A percentile compares a stretch with the other conserved stretches of the same genome.
Evolutionary conservation across 257 asterid genomes (phyloP).

Genomic region (Scutellaria baicalensis): DNA sequence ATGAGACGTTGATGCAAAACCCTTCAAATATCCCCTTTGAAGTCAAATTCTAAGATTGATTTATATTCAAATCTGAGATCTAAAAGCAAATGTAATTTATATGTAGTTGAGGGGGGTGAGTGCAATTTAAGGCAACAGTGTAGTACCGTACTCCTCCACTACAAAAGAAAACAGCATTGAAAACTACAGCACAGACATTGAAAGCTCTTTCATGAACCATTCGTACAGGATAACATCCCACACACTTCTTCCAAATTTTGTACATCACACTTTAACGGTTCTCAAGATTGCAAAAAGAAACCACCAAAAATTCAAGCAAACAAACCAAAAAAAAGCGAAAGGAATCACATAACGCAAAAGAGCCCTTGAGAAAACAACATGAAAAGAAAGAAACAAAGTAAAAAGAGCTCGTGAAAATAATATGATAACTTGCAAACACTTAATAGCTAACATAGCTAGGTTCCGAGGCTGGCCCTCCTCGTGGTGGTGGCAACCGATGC

Average conservation of each 20-base stretch:
- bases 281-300: slow-evolving; percentile 13
- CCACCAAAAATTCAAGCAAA: background rate
- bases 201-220: slow-evolving; percentile 4
- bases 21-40: too few relatives aligned
- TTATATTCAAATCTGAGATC: too few relatives aligned
- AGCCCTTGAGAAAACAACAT: background rate
- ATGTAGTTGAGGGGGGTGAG: background rate
- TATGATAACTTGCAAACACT: background rate
- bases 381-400: background rate
- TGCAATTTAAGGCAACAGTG: background rate
- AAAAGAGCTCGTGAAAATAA: background rate
- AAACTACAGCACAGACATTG: background rate
- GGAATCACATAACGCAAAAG: background rate
- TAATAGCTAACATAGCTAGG: slow-evolving; percentile 43
- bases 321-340: background rate
- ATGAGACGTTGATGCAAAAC: too few relatives aligned
- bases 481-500: slow-evolving; percentile 36
- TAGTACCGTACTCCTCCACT: background rate
- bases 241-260: slow-evolving; percentile 17
- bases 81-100: background rate
- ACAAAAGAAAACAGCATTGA: slow-evolving; percentile 9
- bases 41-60: too few relatives aligned
- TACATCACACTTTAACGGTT: slow-evolving; percentile 21
- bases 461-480: slow-evolving; percentile 27
- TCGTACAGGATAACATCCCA: slow-evolving; percentile 22